Evolutionary conservation across 2,329 filamentous ascomycete species (phyloP).

Genomic region (Hypoxylon sp.): DNA sequence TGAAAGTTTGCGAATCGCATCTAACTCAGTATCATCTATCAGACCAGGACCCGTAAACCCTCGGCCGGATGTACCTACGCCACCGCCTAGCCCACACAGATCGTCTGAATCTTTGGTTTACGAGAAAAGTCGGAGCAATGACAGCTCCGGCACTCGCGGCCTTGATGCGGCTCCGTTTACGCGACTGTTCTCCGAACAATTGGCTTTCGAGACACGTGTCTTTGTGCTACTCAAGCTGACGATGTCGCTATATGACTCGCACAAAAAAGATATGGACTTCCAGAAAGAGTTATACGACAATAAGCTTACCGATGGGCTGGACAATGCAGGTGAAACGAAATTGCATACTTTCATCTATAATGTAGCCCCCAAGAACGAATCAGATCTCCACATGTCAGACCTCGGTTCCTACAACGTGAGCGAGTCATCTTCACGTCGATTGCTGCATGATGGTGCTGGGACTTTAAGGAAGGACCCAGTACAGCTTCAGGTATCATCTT

Average conservation of each 20-base stretch:
- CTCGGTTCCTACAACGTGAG: slow-evolving; percentile 29
- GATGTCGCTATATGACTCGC: slow-evolving; percentile 14
- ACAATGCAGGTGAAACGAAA: slow-evolving; percentile 30
- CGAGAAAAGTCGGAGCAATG: neutral
- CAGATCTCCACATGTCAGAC: slow-evolving; percentile 35
- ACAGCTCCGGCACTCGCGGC: neutral
- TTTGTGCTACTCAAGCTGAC: slow-evolving; percentile 21
- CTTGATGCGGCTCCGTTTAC: slow-evolving; percentile 6
- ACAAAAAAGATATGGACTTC: neutral
- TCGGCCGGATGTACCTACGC: slow-evolving; percentile 50
- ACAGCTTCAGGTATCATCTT: slow-evolving; percentile 1
- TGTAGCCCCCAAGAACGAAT: slow-evolving; percentile 26
- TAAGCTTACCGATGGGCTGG: slow-evolving; percentile 42
- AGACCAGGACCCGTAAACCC: slow-evolving; percentile 49
- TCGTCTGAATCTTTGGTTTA: slow-evolving; percentile 1
- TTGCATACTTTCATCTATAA: slow-evolving; percentile 24
- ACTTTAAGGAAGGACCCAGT: slow-evolving; percentile 18
- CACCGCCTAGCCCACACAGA: slow-evolving; percentile 50
- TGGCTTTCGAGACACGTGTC: neutral
- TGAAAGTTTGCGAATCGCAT: neutral
- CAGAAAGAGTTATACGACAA: slow-evolving; percentile 23
- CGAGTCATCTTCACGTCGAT: slow-evolving; percentile 21
- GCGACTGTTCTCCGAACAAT: slow-evolving; percentile 19
- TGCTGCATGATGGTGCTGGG: slow-evolving; percentile 5
- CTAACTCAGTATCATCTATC: slow-evolving; percentile 28